phyloP scores from a whole-genome alignment of 2,329 filamentous ascomycete genomes.

The Aspergillus quadrilineatus region DNA sequence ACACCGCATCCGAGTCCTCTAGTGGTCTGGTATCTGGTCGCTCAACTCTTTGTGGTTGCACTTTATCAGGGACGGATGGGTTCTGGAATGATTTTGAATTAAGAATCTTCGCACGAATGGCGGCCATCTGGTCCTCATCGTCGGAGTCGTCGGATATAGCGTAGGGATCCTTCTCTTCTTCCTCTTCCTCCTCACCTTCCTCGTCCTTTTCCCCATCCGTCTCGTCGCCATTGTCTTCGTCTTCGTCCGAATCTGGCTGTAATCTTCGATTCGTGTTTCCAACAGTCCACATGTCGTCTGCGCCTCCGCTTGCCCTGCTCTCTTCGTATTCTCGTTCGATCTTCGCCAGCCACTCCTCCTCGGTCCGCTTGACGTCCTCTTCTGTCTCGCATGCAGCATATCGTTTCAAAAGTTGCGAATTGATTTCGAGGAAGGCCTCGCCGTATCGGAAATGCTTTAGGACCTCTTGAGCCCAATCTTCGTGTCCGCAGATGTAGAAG shows the following conservation, averaged over 20 bases:
- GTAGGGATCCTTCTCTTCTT: conserved; percentile 63
- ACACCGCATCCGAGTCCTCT: conserved; percentile 64
- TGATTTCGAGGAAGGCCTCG: conserved; percentile 85
- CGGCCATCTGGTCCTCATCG: conserved; percentile 89
- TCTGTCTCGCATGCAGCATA: conserved; percentile 84
- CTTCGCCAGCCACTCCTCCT: conserved; percentile 84
- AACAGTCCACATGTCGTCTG: conserved; percentile 79
- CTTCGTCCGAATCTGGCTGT: conserved; percentile 55
- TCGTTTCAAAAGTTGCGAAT: conserved; percentile 72
- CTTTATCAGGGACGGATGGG: conserved; percentile 49
- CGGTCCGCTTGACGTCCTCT: conserved; percentile 76
- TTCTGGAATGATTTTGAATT: conserved; percentile 85
- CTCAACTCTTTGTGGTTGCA: conserved; percentile 61
- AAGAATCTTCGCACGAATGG: conserved; percentile 84
- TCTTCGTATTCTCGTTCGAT: conserved; percentile 87
- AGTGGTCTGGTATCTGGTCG: conserved; percentile 54
- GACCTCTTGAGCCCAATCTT: conserved; percentile 85
- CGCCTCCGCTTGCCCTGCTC: conserved; percentile 60
- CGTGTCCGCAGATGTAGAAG: conserved; percentile 87
- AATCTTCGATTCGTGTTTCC: conserved; percentile 78
- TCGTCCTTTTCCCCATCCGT: conserved; percentile 47
- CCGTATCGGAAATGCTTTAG: conserved; percentile 87
- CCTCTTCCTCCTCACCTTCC: conserved; percentile 47
- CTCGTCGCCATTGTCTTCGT: conserved; percentile 39
- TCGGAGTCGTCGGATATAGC: conserved; percentile 76